These are phyloP conservation scores for Colletotrichum caudatum DNA, from an alignment of 2,329 filamentous ascomycete genomes.

Conservation along the genomic window DNA sequence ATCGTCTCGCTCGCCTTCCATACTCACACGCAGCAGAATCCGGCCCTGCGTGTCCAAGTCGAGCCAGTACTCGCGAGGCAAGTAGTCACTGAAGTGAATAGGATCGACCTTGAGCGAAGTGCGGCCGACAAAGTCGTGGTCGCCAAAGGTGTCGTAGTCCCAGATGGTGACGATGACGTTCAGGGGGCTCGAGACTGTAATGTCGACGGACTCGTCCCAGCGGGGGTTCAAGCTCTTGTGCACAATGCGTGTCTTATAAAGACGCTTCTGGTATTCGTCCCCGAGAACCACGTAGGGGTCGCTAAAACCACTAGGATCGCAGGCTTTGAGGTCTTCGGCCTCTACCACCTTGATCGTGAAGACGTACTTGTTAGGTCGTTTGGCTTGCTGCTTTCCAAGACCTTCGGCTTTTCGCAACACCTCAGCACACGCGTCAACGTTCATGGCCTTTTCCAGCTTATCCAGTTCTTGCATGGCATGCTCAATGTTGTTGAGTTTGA, in stretches of 20 bases:
- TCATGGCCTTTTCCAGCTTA: conserved; percentile 87
- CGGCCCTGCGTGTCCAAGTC: conserved; percentile 96
- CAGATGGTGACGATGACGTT: conserved; percentile 97
- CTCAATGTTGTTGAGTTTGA: conserved; percentile 98
- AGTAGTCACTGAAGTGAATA: conserved; percentile 94
- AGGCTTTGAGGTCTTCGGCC: conserved; percentile 97
- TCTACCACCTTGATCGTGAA: conserved; percentile 99
- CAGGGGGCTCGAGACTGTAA: conserved; percentile 89
- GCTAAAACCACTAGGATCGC: conserved; percentile 92
- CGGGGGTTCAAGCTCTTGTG: conserved; percentile 91
- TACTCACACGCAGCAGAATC: conserved; percentile 89
- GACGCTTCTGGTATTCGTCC: conserved; percentile 96
- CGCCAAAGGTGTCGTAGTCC: conserved; percentile 97
- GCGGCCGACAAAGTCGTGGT: conserved; percentile 96
- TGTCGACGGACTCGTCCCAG: conserved; percentile 98
- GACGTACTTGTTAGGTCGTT: conserved; percentile 87
- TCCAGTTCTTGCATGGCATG: conserved; percentile 94
- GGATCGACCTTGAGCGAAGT: conserved; percentile 99
- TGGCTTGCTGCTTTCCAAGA: conserved; percentile 70
- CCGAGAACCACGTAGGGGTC: conserved; percentile 97
- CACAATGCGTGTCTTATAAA: conserved; percentile 94
- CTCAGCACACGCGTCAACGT: conserved; percentile 89
- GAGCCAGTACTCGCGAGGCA: conserved; percentile 97
- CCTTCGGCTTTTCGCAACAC: conserved; percentile 82
- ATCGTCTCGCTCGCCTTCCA: conserved; percentile 98